Conservation (phyloP, 176 grass and related monocot genomes). For the Tuctoria greenei region DNA sequence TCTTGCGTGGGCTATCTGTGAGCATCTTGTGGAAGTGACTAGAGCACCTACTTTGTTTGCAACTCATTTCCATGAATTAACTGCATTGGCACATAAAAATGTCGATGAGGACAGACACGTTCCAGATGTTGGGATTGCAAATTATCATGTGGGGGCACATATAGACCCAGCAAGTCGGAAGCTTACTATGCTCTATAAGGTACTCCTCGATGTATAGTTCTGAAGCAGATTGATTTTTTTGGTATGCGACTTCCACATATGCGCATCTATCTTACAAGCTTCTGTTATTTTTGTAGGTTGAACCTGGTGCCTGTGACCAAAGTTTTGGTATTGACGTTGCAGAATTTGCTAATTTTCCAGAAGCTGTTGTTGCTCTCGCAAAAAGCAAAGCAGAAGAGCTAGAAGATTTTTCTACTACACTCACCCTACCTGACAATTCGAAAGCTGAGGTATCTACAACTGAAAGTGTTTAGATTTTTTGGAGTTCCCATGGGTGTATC, state of each 20-base stretch:
- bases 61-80: too few relatives aligned
- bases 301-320: slow-evolving; percentile 92
- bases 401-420: slow-evolving; percentile 81
- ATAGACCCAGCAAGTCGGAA: too few relatives aligned
- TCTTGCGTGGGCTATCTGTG: too few relatives aligned
- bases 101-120: too few relatives aligned
- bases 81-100: too few relatives aligned
- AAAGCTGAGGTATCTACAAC: slow-evolving; percentile 67
- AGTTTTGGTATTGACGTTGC: slow-evolving; percentile 99
- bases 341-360: slow-evolving; percentile 96
- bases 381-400: slow-evolving; percentile 95
- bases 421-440: slow-evolving; percentile 34
- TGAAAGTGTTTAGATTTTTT: neutral
- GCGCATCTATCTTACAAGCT: slow-evolving; percentile 5
- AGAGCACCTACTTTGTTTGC: too few relatives aligned
- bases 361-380: slow-evolving; percentile 77
- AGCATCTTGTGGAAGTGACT: too few relatives aligned
- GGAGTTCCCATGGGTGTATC: neutral
- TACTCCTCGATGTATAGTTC: too few relatives aligned
- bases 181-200: too few relatives aligned
- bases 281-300: slow-evolving; percentile 63
- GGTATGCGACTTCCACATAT: slow-evolving; percentile 33
- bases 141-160: too few relatives aligned
- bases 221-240: too few relatives aligned
- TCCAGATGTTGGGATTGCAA: too few relatives aligned